These are phyloP conservation scores for Cochlearia excelsa DNA, from an alignment of 345 rosid genomes.

Conservation along the genomic window DNA sequence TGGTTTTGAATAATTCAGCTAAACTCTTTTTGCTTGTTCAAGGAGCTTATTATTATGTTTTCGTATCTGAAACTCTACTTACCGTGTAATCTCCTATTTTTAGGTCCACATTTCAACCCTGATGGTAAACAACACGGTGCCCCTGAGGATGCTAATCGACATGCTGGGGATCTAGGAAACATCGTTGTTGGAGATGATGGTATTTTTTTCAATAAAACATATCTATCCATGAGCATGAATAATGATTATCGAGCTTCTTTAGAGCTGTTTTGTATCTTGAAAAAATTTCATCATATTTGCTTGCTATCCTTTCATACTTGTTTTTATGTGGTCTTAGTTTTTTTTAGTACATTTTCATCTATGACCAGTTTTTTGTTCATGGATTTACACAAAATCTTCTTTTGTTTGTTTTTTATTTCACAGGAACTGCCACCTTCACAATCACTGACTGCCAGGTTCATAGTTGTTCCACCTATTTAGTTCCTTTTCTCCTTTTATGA, in stretches of 20 bases:
- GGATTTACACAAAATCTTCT: background rate
- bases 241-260: background rate
- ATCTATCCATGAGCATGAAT: background rate
- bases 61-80: background rate
- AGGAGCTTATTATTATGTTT: background rate
- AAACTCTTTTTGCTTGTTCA: background rate
- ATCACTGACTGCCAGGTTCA: slow-evolving; percentile 59
- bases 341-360: background rate
- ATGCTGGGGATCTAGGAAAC: slow-evolving; percentile 95
- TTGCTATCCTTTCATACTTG: background rate
- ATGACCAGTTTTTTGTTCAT: slow-evolving; percentile 13
- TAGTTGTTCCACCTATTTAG: slow-evolving; percentile 7
- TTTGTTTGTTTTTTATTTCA: background rate
- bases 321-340: background rate
- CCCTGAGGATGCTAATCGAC: slow-evolving; percentile 78
- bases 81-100: slow-evolving; percentile 10
- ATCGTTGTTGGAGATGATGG: slow-evolving; percentile 76
- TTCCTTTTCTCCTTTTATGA: background rate
- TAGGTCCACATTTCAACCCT: slow-evolving; percentile 93
- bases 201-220: slow-evolving; percentile 28
- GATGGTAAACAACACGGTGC: slow-evolving; percentile 84
- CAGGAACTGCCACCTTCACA: slow-evolving; percentile 71
- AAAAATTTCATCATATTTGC: background rate
- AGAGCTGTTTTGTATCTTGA: slow-evolving; percentile 2
- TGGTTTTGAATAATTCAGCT: background rate